phyloP scores from a whole-genome alignment of 2,329 filamentous ascomycete genomes.

The Aureobasidium sp. region DNA sequence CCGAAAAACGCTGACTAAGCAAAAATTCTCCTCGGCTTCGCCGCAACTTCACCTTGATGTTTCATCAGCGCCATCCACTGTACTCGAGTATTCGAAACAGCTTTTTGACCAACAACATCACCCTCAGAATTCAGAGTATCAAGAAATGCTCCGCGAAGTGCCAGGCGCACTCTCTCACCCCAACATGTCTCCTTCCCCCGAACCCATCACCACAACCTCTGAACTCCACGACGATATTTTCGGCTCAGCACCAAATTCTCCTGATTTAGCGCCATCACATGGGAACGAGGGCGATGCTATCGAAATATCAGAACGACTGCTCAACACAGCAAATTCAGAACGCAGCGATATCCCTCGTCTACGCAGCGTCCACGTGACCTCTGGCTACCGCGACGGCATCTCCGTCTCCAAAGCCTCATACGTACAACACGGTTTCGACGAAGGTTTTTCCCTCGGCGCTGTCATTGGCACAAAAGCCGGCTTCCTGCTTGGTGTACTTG shows the following conservation, averaged over 20 bases:
- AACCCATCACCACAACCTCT: conserved; percentile 1
- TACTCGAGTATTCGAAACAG: neutral
- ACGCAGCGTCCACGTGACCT: conserved; percentile 67
- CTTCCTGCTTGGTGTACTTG: conserved; percentile 65
- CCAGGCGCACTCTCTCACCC: conserved; percentile 14
- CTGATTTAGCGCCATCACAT: conserved; percentile 12
- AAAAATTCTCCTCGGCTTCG: neutral
- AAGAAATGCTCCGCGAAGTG: conserved; percentile 24
- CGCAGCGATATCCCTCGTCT: conserved; percentile 67
- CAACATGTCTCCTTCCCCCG: neutral
- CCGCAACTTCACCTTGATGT: neutral
- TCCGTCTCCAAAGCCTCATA: conserved; percentile 63
- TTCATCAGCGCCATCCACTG: neutral
- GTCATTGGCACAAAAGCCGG: conserved; percentile 69
- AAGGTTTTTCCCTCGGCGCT: conserved; percentile 78
- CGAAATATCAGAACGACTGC: neutral
- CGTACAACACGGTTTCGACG: conserved; percentile 84
- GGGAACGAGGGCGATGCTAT: conserved; percentile 3
- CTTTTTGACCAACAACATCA: neutral
- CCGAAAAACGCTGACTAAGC: neutral
- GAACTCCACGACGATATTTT: conserved; percentile 40
- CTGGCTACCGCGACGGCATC: conserved; percentile 86
- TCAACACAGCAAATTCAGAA: conserved; percentile 32
- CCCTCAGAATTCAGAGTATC: neutral
- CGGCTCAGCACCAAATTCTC: conserved; percentile 36